phyloP scores from a whole-genome alignment of 23 red algal genomes.

The Chondrus crispus region DNA sequence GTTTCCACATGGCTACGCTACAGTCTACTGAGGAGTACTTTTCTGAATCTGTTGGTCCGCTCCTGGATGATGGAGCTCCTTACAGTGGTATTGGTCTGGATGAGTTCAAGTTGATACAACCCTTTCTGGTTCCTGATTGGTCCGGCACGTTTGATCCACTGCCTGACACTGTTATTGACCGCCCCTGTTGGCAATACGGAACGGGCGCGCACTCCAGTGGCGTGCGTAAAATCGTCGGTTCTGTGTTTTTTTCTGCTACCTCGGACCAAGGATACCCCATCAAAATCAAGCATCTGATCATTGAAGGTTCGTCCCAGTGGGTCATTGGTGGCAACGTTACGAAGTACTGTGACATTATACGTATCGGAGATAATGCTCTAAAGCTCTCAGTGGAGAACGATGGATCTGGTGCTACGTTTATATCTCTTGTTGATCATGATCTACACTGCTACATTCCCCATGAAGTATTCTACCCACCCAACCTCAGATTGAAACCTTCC shows the following conservation, averaged over 20 bases:
- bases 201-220: background rate
- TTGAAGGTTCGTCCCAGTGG: constrained; percentile 16
- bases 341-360: background rate
- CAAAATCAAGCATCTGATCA: background rate
- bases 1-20: background rate
- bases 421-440: background rate
- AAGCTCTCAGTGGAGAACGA: background rate
- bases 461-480: background rate
- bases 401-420: background rate
- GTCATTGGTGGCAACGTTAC: background rate
- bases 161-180: background rate
- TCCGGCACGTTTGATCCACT: background rate
- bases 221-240: background rate
- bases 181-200: constrained; percentile 17
- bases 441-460: constrained; percentile 39
- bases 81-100: background rate
- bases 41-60: background rate
- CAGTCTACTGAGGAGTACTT: background rate
- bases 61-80: constrained; percentile 12
- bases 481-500: background rate
- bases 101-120: background rate
- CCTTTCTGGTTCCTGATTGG: background rate
- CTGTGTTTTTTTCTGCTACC: background rate
- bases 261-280: background rate
- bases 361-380: background rate